Evolutionary conservation across 2,329 filamentous ascomycete genomes (phyloP).

Genomic region (Amphichorda felina): DNA sequence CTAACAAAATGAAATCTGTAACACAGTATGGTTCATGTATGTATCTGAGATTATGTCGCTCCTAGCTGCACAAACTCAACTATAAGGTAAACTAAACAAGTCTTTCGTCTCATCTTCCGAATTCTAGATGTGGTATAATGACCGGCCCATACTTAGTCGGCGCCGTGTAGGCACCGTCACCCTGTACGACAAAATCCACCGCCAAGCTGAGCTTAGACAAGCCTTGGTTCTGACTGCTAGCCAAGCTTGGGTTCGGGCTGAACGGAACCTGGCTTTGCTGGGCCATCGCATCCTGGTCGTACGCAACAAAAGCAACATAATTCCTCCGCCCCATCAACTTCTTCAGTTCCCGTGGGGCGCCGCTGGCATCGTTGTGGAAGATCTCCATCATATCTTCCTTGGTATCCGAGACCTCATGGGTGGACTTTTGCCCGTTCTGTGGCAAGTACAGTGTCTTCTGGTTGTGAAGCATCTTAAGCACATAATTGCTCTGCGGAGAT

Average conservation of each 20-base stretch:
- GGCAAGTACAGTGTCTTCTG: slow-evolving; percentile 89
- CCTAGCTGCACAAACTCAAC: too few relatives aligned
- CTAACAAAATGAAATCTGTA: too few relatives aligned
- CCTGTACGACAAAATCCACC: slow-evolving; percentile 94
- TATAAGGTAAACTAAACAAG: too few relatives aligned
- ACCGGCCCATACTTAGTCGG: slow-evolving; percentile 97
- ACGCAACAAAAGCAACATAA: slow-evolving; percentile 87
- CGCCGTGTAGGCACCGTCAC: slow-evolving; percentile 66
- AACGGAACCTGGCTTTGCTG: slow-evolving; percentile 21
- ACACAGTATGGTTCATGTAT: too few relatives aligned
- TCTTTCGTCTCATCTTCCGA: slow-evolving; percentile 54
- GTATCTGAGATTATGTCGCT: neutral
- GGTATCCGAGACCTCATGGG: slow-evolving; percentile 70
- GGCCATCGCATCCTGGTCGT: slow-evolving; percentile 68
- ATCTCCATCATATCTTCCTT: slow-evolving; percentile 99
- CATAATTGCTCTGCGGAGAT: slow-evolving; percentile 70
- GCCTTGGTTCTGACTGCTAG: slow-evolving; percentile 28
- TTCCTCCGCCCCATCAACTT: slow-evolving; percentile 89
- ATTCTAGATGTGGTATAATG: slow-evolving; percentile 78
- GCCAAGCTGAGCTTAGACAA: slow-evolving; percentile 69
- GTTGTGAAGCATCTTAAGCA: slow-evolving; percentile 90
- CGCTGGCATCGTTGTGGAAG: slow-evolving; percentile 86
- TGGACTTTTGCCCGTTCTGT: slow-evolving; percentile 68
- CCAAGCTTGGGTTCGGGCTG: slow-evolving; percentile 22
- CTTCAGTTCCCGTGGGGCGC: slow-evolving; percentile 71